phyloP scores from a whole-genome alignment of 2,329 filamentous ascomycete species.

The Clonostachys rhizophaga region DNA sequence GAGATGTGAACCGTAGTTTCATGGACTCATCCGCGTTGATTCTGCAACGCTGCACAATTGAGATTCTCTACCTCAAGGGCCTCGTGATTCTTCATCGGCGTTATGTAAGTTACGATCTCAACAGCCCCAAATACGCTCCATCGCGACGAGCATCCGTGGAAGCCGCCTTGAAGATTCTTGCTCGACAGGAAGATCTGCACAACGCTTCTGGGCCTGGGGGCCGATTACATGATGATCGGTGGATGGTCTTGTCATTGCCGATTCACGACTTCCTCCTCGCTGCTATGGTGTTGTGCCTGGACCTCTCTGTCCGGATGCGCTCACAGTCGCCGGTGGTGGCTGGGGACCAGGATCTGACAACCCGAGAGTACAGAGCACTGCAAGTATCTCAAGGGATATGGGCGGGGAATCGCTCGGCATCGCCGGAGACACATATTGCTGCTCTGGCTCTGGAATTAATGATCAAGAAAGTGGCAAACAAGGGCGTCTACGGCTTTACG shows the following conservation, averaged over 20 bases:
- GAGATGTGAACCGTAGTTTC: conserved; percentile 39
- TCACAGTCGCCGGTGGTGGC: background rate
- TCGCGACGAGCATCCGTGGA: conserved; percentile 47
- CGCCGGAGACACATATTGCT: conserved; percentile 11
- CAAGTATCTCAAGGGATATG: conserved; percentile 12
- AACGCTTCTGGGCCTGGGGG: conserved; percentile 36
- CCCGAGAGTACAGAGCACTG: conserved; percentile 7
- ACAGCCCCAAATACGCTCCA: background rate
- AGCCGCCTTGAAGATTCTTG: conserved; percentile 39
- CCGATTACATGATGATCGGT: conserved; percentile 32
- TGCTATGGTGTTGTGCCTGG: conserved; percentile 48
- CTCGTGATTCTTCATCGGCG: conserved; percentile 51
- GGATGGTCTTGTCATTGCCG: conserved; percentile 37
- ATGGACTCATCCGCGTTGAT: conserved; percentile 39
- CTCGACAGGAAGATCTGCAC: conserved; percentile 21
- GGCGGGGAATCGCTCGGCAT: conserved; percentile 1
- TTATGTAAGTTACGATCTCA: conserved; percentile 35
- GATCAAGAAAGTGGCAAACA: conserved; percentile 5
- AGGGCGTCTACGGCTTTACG: background rate
- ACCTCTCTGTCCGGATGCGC: conserved; percentile 15
- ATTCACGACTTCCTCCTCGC: conserved; percentile 46
- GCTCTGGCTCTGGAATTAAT: conserved; percentile 11
- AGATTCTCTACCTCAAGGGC: conserved; percentile 47
- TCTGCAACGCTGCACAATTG: conserved; percentile 48
- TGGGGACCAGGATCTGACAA: background rate